Percentiles rank a stretch among this genome's conserved stretches.
Evolutionary conservation across 768 basidiomycete genomes (phyloP).

Genomic region (Lepiota brunneoincarnata): DNA sequence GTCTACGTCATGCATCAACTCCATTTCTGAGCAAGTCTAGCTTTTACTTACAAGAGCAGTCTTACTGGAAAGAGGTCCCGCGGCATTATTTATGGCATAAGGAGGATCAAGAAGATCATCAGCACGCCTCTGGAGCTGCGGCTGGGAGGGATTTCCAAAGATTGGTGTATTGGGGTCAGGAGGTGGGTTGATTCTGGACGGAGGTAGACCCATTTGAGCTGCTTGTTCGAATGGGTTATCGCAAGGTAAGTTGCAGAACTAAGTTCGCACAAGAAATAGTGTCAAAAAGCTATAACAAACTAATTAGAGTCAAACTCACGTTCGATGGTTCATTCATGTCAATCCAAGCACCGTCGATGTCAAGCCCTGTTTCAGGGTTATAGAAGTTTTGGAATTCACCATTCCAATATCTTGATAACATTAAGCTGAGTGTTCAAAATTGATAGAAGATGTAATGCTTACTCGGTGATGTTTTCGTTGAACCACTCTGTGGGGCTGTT

Average conservation of each 20-base stretch:
- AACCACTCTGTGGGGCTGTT: conserved; percentile 50
- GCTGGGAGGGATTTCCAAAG: conserved; percentile 26
- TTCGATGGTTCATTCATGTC: conserved; percentile 76
- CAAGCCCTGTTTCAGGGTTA: conserved; percentile 47
- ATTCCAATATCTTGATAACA: conserved; percentile 52
- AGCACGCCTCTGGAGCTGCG: conserved; percentile 20
- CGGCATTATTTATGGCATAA: conserved; percentile 59
- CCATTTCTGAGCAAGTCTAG: neutral
- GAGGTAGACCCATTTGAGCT: conserved; percentile 48
- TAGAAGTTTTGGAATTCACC: conserved; percentile 60
- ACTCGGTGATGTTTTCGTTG: conserved; percentile 49
- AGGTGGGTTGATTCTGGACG: conserved; percentile 43
- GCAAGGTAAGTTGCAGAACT: conserved; percentile 68
- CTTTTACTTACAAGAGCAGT: conserved; percentile 48
- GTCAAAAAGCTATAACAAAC: neutral
- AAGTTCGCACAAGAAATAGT: no score
- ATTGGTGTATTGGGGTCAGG: conserved; percentile 56
- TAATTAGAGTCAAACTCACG: conserved; percentile 31
- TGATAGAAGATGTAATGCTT: conserved; percentile 16
- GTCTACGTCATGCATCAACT: conserved; percentile 24
- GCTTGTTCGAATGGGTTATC: conserved; percentile 60
- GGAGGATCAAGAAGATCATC: conserved; percentile 48
- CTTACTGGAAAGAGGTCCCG: conserved; percentile 47
- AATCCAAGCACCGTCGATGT: conserved; percentile 74
- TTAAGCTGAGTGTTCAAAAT: neutral